Evolutionary conservation across 768 basidiomycete genomes (phyloP).

Genomic region (Naganishia vaughanmartiniae): DNA sequence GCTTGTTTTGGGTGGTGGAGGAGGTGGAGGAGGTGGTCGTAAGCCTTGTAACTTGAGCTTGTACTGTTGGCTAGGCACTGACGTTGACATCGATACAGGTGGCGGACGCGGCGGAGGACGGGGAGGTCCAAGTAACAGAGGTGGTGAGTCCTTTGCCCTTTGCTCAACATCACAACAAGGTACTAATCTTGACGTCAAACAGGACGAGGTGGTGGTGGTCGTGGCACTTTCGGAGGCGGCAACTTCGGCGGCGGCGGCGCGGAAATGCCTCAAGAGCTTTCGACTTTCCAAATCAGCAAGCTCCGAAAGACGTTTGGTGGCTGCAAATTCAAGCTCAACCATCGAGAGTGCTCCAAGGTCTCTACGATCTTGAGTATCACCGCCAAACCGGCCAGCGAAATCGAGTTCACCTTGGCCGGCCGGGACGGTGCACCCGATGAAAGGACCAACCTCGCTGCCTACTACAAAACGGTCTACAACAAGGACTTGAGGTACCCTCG

Average conservation of each 20-base stretch:
- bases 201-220: slow-evolving; percentile 28
- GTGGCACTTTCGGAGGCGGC: slow-evolving; percentile 37
- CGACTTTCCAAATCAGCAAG: slow-evolving; percentile 34
- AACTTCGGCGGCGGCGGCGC: slow-evolving; percentile 24
- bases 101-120: slow-evolving; percentile 34
- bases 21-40: slow-evolving; percentile 32
- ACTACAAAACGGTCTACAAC: slow-evolving; percentile 40
- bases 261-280: slow-evolving; percentile 22
- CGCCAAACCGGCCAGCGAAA: slow-evolving; percentile 36
- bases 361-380: slow-evolving; percentile 46
- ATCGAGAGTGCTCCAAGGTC: slow-evolving; percentile 37
- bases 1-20: slow-evolving; percentile 39
- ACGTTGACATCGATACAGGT: slow-evolving; percentile 19
- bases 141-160: too few species aligned
- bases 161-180: too few species aligned
- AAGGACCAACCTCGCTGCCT: slow-evolving; percentile 39
- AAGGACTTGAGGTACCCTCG: slow-evolving; percentile 41
- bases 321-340: slow-evolving; percentile 47
- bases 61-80: background rate
- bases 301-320: slow-evolving; percentile 43
- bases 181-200: too few species aligned
- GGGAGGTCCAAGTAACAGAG: slow-evolving; percentile 33
- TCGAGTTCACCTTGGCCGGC: slow-evolving; percentile 43
- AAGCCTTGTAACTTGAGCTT: background rate
- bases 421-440: slow-evolving; percentile 39